Evolutionary conservation across 768 basidiomycete genomes (phyloP), one percentile per base, ranked within the genome.

Genomic region (Botryobasidium botryosum): DNA sequence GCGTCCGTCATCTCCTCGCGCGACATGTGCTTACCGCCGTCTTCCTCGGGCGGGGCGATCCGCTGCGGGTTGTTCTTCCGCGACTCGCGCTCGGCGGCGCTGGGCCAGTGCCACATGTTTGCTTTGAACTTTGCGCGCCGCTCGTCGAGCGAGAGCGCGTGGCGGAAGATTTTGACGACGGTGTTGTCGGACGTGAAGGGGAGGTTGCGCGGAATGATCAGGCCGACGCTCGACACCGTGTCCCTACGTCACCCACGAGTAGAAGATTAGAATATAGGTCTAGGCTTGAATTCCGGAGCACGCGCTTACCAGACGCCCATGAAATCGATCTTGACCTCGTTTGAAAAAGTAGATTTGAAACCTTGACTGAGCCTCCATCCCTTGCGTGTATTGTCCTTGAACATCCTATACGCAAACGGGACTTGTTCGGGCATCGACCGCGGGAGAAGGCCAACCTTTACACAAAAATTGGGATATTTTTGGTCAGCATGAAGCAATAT

Each of bases 381-480:
- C 3, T 29, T 20, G 2, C 31, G 10, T 13, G 45, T 46, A 17
- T 26, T 33, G n/a, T 43, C 35, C 23, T 41, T 45, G 52, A 45
- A 55, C 40, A 53, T 48, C 1, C 12, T 17, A 26, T 50, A 55
- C 3, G 53, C 53, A 37, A 55, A 49, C 18, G 50, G 45, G 8
- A 56, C n/a, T n/a, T 43, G 18, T 51, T 56, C 49, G 35, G 49
- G 46, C 44, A 55, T 57, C n/a, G 51, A 50, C 5, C 35, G 46
- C 0, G 53, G 56, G 15, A 57, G 51, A 1, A 57, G 43, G 1
- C 54, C 56, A 32, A 57, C 56, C 49, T 52, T 33, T n/a, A 8
- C 8, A 6, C 7, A 17, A 18, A 42, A 10, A 13, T 20, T 12
- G 10, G 20, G 7, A 7, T 8, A 29, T 15, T 12, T 7, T 23